Percentiles rank a stretch among this genome's conserved stretches.
Evolutionary conservation across 2,329 filamentous ascomycete species (phyloP).

Genomic region (Claviceps sp.): DNA sequence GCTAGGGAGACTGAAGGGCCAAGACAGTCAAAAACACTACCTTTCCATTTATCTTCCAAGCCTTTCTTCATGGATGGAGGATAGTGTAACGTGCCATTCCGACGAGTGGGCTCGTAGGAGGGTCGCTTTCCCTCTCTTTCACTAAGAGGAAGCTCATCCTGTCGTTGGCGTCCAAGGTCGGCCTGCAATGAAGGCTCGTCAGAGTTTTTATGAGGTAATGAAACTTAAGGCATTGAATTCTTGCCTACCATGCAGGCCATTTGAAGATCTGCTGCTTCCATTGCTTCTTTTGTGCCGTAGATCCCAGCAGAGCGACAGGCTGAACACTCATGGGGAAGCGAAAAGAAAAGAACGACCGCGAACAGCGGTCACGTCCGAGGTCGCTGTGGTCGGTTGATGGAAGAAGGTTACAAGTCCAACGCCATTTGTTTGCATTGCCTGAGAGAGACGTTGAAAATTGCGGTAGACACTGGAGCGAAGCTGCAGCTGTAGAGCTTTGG

Average conservation of each 20-base stretch:
- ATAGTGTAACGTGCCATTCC: conserved; percentile 7
- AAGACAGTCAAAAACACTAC: conserved; percentile 3
- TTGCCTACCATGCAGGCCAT: conserved; percentile 5
- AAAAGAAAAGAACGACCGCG: too few species aligned
- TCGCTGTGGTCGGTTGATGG: too few species aligned
- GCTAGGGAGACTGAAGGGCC: not conserved
- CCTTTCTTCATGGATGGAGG: conserved; percentile 5
- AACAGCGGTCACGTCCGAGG: too few species aligned
- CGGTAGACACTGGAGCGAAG: too few species aligned
- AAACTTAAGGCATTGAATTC: not conserved
- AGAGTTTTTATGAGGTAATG: not conserved
- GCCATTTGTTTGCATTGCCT: too few species aligned
- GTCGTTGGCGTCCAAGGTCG: conserved; percentile 11
- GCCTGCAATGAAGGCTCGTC: conserved; percentile 6
- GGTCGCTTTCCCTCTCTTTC: conserved; percentile 6
- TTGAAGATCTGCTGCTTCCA: not conserved
- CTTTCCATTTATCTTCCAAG: conserved; percentile 10
- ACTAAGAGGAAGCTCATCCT: conserved; percentile 12
- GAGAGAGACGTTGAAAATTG: too few species aligned
- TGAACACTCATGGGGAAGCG: too few species aligned
- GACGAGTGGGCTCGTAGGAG: conserved; percentile 6
- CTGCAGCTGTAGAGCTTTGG: too few species aligned
- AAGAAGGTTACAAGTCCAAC: too few species aligned
- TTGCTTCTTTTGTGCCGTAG: not conserved
- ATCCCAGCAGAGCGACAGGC: too few species aligned